Conservation (phyloP, 108 stramenopile genomes). For the Craspedostauros australis region DNA sequence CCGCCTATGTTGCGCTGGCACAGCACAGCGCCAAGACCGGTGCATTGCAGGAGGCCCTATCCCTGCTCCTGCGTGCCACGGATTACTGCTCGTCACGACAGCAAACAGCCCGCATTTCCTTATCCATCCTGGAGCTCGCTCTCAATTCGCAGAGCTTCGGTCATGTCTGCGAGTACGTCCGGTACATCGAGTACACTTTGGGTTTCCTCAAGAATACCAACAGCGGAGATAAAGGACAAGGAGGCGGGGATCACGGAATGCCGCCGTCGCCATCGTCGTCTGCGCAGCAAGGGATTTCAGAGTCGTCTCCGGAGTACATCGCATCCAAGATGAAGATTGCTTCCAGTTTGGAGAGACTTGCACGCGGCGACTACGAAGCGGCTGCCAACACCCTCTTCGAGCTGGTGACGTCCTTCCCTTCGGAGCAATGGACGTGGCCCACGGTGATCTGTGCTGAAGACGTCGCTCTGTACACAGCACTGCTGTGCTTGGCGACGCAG, state of each 20-base stretch:
- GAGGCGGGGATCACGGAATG: neutral
- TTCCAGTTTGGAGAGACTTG: slow-evolving; percentile 24
- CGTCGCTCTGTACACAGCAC: slow-evolving; percentile 59
- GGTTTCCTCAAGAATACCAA: neutral
- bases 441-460: slow-evolving; percentile 49
- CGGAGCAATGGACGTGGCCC: slow-evolving; percentile 15
- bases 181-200: slow-evolving; percentile 12
- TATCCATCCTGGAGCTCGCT: slow-evolving; percentile 48
- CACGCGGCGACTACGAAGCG: slow-evolving; percentile 12
- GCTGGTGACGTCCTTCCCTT: slow-evolving; percentile 4
- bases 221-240: slow-evolving; percentile 1
- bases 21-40: slow-evolving; percentile 32
- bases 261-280: neutral
- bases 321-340: slow-evolving; percentile 30
- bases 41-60: slow-evolving; percentile 39
- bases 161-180: slow-evolving; percentile 8
- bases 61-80: slow-evolving; percentile 34
- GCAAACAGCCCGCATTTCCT: slow-evolving; percentile 49
- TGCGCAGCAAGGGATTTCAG: neutral
- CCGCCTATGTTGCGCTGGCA: slow-evolving; percentile 53
- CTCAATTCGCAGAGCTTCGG: slow-evolving; percentile 36
- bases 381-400: slow-evolving; percentile 12
- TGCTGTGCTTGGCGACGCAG: slow-evolving; percentile 46
- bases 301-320: too few species aligned
- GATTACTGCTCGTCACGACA: slow-evolving; percentile 58